These are phyloP conservation scores for Kalaharituber pfeilii DNA, from an alignment of 2,329 filamentous ascomycete species.

Conservation along the genomic window DNA sequence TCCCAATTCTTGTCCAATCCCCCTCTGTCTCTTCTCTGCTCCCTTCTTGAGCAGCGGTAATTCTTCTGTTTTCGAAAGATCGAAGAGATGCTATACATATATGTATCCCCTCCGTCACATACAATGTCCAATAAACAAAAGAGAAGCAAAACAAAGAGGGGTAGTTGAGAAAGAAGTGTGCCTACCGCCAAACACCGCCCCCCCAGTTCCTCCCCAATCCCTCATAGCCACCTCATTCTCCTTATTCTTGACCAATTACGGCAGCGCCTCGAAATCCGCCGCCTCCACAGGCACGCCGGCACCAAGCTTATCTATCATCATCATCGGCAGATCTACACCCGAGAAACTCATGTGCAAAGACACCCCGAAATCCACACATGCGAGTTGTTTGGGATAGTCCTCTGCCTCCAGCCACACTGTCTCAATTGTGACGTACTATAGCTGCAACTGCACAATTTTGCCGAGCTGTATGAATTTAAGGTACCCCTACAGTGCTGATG, in stretches of 20 bases:
- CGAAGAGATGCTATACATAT: too few relatives aligned
- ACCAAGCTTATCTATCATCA: conserved; percentile 98
- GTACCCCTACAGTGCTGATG: background rate
- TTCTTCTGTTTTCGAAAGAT: conserved; percentile 33
- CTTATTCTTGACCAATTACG: conserved; percentile 75
- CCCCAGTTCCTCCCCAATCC: conserved; percentile 47
- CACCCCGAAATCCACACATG: conserved; percentile 72
- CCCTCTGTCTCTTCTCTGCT: conserved; percentile 55
- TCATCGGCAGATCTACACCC: conserved; percentile 94
- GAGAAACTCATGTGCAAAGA: conserved; percentile 86
- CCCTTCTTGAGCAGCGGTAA: conserved; percentile 48
- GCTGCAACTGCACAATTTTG: conserved; percentile 40
- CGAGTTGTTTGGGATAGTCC: conserved; percentile 72
- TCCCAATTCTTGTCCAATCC: conserved; percentile 94
- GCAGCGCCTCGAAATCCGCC: conserved; percentile 69
- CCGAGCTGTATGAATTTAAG: background rate
- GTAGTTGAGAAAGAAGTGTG: conserved; percentile 81
- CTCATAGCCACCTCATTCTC: conserved; percentile 75
- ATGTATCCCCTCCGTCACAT: too few relatives aligned
- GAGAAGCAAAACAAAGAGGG: conserved; percentile 53
- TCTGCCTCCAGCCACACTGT: conserved; percentile 73
- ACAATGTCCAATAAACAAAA: too few relatives aligned
- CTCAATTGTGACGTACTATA: conserved; percentile 52
- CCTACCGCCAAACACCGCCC: conserved; percentile 62
- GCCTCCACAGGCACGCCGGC: conserved; percentile 81